Conservation (phyloP, 2,329 filamentous ascomycete species). For the Fusarium pseudoanthophilum region DNA sequence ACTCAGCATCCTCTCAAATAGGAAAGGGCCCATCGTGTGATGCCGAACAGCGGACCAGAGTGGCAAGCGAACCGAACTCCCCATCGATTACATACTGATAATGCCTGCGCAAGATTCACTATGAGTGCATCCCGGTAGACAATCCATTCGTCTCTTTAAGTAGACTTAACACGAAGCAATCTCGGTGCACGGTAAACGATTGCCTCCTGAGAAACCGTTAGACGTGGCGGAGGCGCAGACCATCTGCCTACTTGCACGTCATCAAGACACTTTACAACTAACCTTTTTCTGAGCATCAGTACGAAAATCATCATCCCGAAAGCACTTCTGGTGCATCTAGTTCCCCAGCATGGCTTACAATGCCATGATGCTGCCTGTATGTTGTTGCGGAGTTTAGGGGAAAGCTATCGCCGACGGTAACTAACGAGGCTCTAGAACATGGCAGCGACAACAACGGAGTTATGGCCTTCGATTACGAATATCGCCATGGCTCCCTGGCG, state of each 20-base stretch:
- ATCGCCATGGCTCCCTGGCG: constrained; percentile 52
- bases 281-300: constrained; percentile 16
- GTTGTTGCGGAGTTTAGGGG: constrained; percentile 11
- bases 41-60: constrained; percentile 45
- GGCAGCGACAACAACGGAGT: constrained; percentile 55
- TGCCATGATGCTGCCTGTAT: constrained; percentile 47
- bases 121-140: constrained; percentile 44
- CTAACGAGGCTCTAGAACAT: constrained; percentile 50
- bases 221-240: constrained; percentile 18
- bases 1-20: constrained; percentile 40
- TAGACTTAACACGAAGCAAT: constrained; percentile 15
- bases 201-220: constrained; percentile 7
- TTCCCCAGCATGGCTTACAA: constrained; percentile 43
- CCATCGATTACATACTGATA: constrained; percentile 34
- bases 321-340: constrained; percentile 15
- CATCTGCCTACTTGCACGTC: constrained; percentile 33
- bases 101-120: constrained; percentile 42
- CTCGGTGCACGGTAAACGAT: constrained; percentile 7
- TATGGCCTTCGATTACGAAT: constrained; percentile 59
- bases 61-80: constrained; percentile 43
- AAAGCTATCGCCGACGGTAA: constrained; percentile 9
- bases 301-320: constrained; percentile 12
- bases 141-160: constrained; percentile 23
- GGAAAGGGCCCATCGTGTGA: constrained; percentile 44
- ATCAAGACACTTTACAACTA: constrained; percentile 31